Evolutionary conservation across 1,284 basidiomycete genomes (phyloP).

Genomic region (Neotropicomus parvogracilis): DNA sequence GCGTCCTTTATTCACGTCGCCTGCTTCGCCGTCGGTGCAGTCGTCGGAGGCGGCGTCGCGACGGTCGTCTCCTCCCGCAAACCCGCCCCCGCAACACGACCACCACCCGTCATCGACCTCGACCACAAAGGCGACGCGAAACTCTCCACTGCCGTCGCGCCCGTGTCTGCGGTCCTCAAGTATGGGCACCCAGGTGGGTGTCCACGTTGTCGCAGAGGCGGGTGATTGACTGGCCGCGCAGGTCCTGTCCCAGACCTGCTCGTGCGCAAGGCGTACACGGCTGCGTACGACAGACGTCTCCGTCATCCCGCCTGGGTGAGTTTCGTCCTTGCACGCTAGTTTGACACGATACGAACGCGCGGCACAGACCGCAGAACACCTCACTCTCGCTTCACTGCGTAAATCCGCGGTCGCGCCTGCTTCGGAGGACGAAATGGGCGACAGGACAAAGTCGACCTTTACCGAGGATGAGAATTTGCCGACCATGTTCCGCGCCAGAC

Average conservation of each 20-base stretch:
- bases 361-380: conserved; percentile 83
- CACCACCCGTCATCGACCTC: conserved; percentile 37
- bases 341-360: conserved; percentile 1
- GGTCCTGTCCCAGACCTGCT: conserved; percentile 84
- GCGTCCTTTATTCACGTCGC: conserved; percentile 56
- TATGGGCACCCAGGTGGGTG: conserved; percentile 67
- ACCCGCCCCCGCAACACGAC: conserved; percentile 10
- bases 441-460: conserved; percentile 81
- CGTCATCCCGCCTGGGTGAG: conserved; percentile 91
- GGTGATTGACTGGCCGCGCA: conserved; percentile 30
- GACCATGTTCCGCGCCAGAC: conserved; percentile 74
- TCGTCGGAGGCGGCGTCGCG: conserved; percentile 65
- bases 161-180: conserved; percentile 48
- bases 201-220: background rate
- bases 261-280: conserved; percentile 78
- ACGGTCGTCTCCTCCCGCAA: conserved; percentile 41
- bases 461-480: conserved; percentile 83
- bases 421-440: conserved; percentile 45
- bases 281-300: conserved; percentile 87
- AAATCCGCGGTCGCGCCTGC: conserved; percentile 40
- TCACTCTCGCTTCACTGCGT: conserved; percentile 74
- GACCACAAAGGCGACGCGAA: conserved; percentile 36
- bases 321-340: conserved; percentile 20
- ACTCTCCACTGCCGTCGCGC: conserved; percentile 24
- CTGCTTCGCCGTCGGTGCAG: conserved; percentile 69